Evolutionary conservation across 1,284 basidiomycete species (phyloP).

Genomic region (Leccinum huronense): DNA sequence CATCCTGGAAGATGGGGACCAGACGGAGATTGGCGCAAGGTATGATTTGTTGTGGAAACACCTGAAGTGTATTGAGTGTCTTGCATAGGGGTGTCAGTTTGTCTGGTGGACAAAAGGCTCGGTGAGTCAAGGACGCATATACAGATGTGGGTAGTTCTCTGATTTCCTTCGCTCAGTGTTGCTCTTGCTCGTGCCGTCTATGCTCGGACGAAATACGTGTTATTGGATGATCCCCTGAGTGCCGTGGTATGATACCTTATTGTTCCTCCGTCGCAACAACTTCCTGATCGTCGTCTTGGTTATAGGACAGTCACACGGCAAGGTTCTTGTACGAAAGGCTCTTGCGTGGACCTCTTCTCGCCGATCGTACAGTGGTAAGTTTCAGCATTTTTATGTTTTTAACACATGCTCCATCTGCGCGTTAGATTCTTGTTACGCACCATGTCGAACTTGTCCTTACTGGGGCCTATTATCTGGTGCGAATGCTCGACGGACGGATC

Average conservation of each 20-base stretch:
- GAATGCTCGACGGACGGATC: conserved; percentile 61
- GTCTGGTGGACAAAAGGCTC: conserved; percentile 54
- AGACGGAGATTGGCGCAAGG: conserved; percentile 38
- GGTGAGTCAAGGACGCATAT: conserved; percentile 27
- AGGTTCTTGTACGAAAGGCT: conserved; percentile 55
- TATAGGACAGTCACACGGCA: conserved; percentile 60
- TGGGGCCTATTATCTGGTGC: conserved; percentile 54
- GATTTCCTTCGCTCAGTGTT: conserved; percentile 37
- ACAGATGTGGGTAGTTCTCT: background rate
- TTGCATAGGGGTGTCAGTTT: conserved; percentile 44
- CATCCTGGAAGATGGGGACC: conserved; percentile 43
- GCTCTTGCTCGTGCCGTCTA: conserved; percentile 59
- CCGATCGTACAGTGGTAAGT: conserved; percentile 56
- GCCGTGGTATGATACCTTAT: conserved; percentile 42
- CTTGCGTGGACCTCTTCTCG: conserved; percentile 53
- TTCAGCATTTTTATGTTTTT: background rate
- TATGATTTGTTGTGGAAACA: conserved; percentile 9
- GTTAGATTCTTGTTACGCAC: conserved; percentile 60
- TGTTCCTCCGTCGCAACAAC: background rate
- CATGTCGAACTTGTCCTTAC: conserved; percentile 63
- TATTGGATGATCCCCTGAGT: conserved; percentile 60
- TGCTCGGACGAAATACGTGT: conserved; percentile 48
- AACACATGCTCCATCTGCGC: background rate
- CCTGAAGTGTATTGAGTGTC: conserved; percentile 1
- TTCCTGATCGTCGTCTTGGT: background rate